These are phyloP conservation scores for Oryza meridionalis DNA, from an alignment of 176 grass and related monocot genomes.

Conservation along the genomic window DNA sequence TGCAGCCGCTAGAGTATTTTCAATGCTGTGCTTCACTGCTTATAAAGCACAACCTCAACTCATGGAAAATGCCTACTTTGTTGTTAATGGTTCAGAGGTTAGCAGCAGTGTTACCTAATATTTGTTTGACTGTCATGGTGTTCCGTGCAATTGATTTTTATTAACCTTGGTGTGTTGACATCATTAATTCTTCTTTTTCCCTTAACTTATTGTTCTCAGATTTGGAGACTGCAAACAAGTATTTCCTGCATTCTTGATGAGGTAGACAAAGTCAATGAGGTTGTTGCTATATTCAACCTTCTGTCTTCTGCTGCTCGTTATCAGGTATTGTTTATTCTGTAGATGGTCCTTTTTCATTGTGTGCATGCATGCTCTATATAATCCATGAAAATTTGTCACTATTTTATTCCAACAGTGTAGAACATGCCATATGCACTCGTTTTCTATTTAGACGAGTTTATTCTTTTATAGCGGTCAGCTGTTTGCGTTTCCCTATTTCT, in stretches of 20 bases:
- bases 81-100: slow-evolving; percentile 74
- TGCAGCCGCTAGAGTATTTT: slow-evolving; percentile 67
- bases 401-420: not conserved
- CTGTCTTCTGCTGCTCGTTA: slow-evolving; percentile 73
- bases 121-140: slow-evolving; percentile 22
- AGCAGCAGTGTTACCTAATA: slow-evolving; percentile 3
- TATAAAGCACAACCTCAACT: slow-evolving; percentile 66
- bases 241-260: slow-evolving; percentile 63
- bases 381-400: not conserved
- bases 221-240: slow-evolving; percentile 49
- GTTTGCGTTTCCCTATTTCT: not conserved
- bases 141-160: slow-evolving; percentile 8
- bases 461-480: not conserved
- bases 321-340: slow-evolving; percentile 63
- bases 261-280: slow-evolving; percentile 49
- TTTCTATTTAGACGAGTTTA: not conserved
- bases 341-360: not conserved
- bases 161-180: slow-evolving; percentile 19
- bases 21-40: slow-evolving; percentile 66
- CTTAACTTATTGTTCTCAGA: slow-evolving; percentile 48
- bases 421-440: not conserved
- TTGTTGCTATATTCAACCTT: slow-evolving; percentile 67
- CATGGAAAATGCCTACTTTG: slow-evolving; percentile 68
- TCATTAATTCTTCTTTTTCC: not conserved
- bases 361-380: not conserved